A percentile compares a stretch with the other conserved stretches of the same genome.
Evolutionary conservation across 169 alveolate species (phyloP).

Genomic region (Eimeria necatrix): DNA sequence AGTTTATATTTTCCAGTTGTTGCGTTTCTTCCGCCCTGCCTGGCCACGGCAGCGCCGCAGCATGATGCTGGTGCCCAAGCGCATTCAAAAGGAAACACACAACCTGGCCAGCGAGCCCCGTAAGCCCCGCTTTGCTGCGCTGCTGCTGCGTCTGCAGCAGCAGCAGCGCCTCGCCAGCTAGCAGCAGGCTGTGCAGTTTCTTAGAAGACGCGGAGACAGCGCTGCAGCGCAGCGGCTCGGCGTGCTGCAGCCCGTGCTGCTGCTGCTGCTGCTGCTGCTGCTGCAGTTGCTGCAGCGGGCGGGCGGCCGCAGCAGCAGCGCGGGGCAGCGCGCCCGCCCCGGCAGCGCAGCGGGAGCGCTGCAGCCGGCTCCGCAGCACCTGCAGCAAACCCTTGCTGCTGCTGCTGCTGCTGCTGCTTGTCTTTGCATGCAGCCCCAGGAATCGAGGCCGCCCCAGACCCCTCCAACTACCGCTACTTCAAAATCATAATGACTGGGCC

Average conservation of each 20-base stretch:
- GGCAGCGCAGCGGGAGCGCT: no score
- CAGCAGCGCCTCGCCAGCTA: no score
- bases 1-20: background rate
- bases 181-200: no score
- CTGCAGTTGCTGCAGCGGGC: no score
- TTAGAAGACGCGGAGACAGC: no score
- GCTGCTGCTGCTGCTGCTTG: background rate
- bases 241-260: no score
- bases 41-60: conserved; percentile 61
- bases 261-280: no score
- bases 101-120: conserved; percentile 85
- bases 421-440: conserved; percentile 93
- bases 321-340: no score
- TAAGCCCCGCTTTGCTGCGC: conserved; percentile 23
- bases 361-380: no score
- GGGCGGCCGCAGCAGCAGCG: no score
- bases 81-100: conserved; percentile 86
- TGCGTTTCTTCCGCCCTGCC: conserved; percentile 47
- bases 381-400: conserved; percentile 83
- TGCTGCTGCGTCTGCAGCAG: no score
- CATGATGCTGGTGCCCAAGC: conserved; percentile 82
- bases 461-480: conserved; percentile 97
- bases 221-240: no score
- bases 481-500: conserved; percentile 98
- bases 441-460: conserved; percentile 95